Conservation (phyloP, 2,329 filamentous ascomycete genomes). For the Coniochaeta sp. region DNA sequence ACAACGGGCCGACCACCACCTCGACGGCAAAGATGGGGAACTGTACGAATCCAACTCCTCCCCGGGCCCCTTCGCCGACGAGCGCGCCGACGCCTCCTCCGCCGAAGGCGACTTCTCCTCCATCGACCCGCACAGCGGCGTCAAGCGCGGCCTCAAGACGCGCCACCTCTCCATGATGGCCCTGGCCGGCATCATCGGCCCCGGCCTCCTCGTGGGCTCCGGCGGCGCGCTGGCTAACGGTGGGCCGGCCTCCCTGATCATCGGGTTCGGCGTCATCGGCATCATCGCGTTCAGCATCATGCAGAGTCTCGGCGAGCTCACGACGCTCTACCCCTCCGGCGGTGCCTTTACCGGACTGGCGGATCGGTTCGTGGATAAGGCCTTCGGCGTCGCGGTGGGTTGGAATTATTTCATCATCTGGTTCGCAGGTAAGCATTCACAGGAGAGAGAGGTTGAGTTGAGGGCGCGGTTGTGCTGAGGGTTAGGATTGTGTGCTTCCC, state of each 20-base stretch:
- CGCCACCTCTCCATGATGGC: conserved; percentile 62
- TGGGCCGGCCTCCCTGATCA: conserved; percentile 64
- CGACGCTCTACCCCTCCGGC: conserved; percentile 64
- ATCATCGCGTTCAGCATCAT: conserved; percentile 62
- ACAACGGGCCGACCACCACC: neutral
- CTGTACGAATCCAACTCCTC: neutral
- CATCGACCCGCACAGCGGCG: conserved; percentile 56
- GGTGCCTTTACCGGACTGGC: conserved; percentile 66
- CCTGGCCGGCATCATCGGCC: conserved; percentile 57
- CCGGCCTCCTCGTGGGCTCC: conserved; percentile 64
- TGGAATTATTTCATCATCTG: conserved; percentile 69
- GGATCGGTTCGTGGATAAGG: conserved; percentile 64
- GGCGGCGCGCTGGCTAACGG: conserved; percentile 62
- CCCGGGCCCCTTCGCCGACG: neutral
- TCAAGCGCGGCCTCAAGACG: conserved; percentile 63
- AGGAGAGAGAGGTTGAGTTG: no score
- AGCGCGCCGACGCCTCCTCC: neutral
- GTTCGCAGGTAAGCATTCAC: no score
- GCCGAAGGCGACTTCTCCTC: conserved; percentile 33
- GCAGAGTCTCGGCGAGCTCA: conserved; percentile 69
- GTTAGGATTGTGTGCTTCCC: no score
- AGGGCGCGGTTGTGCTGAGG: no score
- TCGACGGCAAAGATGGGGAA: neutral
- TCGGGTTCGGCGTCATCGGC: conserved; percentile 67
- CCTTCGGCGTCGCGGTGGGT: conserved; percentile 60